Conservation (phyloP, 257 asterid species). For the Coffea eugenioides region DNA sequence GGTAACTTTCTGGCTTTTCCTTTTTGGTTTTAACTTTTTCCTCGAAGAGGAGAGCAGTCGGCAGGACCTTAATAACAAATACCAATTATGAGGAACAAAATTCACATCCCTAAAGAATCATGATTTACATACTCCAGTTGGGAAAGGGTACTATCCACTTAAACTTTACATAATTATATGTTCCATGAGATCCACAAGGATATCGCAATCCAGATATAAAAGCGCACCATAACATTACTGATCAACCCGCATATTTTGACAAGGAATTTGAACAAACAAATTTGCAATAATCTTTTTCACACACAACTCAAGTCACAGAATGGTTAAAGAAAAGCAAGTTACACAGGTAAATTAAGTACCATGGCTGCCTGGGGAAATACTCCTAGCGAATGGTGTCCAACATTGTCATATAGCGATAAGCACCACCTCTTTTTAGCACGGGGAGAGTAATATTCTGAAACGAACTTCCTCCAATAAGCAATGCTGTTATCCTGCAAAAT, state of each 20-base stretch:
- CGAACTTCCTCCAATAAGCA: slow-evolving; percentile 97
- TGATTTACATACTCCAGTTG: neutral
- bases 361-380: slow-evolving; percentile 94
- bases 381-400: slow-evolving; percentile 91
- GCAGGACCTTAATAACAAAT: neutral
- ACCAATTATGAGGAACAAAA: neutral
- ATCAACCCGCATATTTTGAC: neutral
- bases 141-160: neutral
- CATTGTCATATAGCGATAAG: slow-evolving; percentile 80
- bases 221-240: neutral
- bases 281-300: neutral
- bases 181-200: neutral
- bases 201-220: neutral
- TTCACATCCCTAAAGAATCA: neutral
- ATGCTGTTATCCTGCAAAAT: slow-evolving; percentile 66
- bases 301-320: neutral
- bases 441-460: slow-evolving; percentile 91
- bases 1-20: neutral
- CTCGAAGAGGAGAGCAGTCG: no score
- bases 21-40: neutral
- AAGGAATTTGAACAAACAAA: neutral
- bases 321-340: neutral
- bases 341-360: slow-evolving; percentile 37
- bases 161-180: neutral
- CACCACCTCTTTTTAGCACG: slow-evolving; percentile 99